Evolutionary conservation across 495 filamentous ascomycete genomes (phyloP).

Genomic region (Tuber borchii): DNA sequence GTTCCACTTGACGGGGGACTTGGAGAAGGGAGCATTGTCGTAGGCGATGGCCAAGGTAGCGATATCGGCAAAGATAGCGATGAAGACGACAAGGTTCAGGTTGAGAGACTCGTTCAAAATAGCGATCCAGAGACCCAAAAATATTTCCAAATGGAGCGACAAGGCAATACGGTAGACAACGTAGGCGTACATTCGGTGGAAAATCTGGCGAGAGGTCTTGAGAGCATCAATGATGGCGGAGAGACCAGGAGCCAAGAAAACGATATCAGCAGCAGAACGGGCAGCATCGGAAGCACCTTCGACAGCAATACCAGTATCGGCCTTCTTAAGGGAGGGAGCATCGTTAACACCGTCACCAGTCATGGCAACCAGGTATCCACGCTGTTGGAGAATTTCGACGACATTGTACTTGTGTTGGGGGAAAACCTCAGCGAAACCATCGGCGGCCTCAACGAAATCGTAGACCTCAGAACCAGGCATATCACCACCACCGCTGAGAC

Average conservation of each 20-base stretch:
- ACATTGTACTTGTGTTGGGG: conserved; percentile 98
- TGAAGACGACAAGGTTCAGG: conserved; percentile 80
- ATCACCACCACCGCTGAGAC: conserved; percentile 70
- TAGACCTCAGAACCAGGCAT: conserved; percentile 89
- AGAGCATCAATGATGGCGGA: conserved; percentile 88
- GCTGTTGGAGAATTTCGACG: conserved; percentile 92
- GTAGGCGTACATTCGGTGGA: conserved; percentile 96
- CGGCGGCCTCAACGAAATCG: conserved; percentile 89
- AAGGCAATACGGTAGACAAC: conserved; percentile 92
- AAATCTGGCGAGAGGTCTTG: conserved; percentile 91
- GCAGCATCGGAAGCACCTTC: conserved; percentile 90
- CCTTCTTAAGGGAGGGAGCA: conserved; percentile 91
- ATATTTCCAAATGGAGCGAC: conserved; percentile 82
- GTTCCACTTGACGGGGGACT: conserved; percentile 89
- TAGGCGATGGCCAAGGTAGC: conserved; percentile 90
- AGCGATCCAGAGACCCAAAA: conserved; percentile 84
- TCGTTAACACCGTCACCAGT: conserved; percentile 98
- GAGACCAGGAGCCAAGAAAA: conserved; percentile 84
- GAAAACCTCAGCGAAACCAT: conserved; percentile 94
- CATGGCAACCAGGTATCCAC: conserved; percentile 95
- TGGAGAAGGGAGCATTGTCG: conserved; percentile 83
- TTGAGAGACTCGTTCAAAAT: conserved; percentile 76
- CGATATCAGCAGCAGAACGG: conserved; percentile 86
- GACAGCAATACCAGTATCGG: conserved; percentile 88
- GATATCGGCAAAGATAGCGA: conserved; percentile 91